Percentiles rank a stretch among this genome's conserved stretches.
Evolutionary conservation across 2,329 filamentous ascomycete genomes (phyloP).

Genomic region (Aciculosporium take): DNA sequence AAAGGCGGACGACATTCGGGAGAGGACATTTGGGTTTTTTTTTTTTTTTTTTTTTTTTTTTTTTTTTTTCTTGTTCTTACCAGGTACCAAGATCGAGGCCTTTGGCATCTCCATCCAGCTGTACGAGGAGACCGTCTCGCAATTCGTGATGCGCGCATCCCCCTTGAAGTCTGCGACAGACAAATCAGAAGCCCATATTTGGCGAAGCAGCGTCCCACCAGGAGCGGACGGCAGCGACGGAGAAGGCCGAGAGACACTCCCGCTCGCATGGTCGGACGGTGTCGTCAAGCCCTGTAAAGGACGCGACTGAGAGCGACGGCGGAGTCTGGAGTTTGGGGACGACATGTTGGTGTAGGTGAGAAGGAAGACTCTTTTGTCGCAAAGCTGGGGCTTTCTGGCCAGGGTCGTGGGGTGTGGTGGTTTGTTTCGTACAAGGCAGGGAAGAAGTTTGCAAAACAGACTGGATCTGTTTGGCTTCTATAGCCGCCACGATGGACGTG

Average conservation of each 20-base stretch:
- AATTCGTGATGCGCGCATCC: not conserved
- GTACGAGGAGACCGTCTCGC: not conserved
- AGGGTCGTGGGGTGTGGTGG: too few species aligned
- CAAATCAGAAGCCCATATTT: not conserved
- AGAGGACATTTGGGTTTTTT: too few species aligned
- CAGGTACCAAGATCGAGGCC: not conserved
- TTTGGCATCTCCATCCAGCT: not conserved
- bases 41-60: too few species aligned
- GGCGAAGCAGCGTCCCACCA: not conserved
- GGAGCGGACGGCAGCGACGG: not conserved
- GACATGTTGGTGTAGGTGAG: not conserved
- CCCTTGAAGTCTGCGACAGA: too few species aligned
- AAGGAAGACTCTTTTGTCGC: too few species aligned
- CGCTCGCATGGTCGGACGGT: not conserved
- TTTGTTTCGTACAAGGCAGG: too few species aligned
- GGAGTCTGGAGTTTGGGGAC: not conserved
- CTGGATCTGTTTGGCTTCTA: too few species aligned
- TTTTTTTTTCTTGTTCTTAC: not conserved
- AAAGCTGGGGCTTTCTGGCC: too few species aligned
- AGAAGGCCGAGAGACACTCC: not conserved
- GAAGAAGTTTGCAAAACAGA: too few species aligned
- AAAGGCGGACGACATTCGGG: not conserved
- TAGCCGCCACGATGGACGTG: too few species aligned
- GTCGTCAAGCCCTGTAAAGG: too few species aligned
- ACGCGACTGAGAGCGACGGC: not conserved